phyloP scores from a whole-genome alignment of 2,329 filamentous ascomycete genomes.

The Alternaria solani region DNA sequence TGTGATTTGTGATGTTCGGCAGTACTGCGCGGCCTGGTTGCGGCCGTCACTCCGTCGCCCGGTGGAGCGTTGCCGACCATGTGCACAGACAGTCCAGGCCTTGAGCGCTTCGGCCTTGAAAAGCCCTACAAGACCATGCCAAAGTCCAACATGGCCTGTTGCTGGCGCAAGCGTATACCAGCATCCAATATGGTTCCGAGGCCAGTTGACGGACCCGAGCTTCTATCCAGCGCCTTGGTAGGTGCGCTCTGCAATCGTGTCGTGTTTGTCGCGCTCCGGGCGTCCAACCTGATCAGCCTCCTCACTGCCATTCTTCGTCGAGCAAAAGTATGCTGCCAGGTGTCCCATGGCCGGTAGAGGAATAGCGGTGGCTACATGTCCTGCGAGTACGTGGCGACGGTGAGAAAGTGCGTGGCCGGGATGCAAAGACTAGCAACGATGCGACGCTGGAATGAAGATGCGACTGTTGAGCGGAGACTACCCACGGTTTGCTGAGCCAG shows the following conservation, averaged over 20 bases:
- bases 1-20: background rate
- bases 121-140: background rate
- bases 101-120: background rate
- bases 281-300: background rate
- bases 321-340: background rate
- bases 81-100: conserved; percentile 1
- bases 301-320: background rate
- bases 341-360: background rate
- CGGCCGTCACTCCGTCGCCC: background rate
- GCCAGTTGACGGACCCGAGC: background rate
- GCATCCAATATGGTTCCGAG: background rate
- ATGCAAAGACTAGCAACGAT: background rate
- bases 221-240: conserved; percentile 10
- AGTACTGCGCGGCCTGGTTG: conserved; percentile 1
- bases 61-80: conserved; percentile 2
- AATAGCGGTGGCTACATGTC: conserved; percentile 12
- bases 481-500: background rate
- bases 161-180: conserved; percentile 1
- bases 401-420: conserved; percentile 2
- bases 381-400: conserved; percentile 12
- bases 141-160: background rate
- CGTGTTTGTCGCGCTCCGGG: conserved; percentile 3
- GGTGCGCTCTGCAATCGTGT: background rate
- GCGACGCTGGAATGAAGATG: background rate
- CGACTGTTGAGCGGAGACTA: background rate